Evolutionary conservation across 2,329 filamentous ascomycete species (phyloP).

Genomic region (Colletotrichum liaoningense): DNA sequence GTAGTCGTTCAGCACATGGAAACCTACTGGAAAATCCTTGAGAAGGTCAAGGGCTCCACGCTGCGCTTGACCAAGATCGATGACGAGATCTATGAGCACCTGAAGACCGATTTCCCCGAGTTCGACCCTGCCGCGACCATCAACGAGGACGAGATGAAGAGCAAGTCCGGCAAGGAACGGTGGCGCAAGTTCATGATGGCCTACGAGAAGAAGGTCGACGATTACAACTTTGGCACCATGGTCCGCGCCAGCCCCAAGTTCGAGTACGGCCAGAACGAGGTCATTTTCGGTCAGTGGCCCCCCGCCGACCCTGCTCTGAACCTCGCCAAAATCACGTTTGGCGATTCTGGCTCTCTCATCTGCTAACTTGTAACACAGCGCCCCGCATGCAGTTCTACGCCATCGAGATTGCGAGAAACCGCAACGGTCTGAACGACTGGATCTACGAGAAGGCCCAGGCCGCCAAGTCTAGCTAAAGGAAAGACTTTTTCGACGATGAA

Average conservation of each 20-base stretch:
- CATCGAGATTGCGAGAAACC: slow-evolving; percentile 76
- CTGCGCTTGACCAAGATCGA: slow-evolving; percentile 94
- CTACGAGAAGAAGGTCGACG: slow-evolving; percentile 95
- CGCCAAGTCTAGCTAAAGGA: slow-evolving; percentile 53
- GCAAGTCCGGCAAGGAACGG: slow-evolving; percentile 90
- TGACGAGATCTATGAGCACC: slow-evolving; percentile 92
- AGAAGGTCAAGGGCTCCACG: slow-evolving; percentile 88
- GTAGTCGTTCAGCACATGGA: slow-evolving; percentile 91
- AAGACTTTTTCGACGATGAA: too few species aligned
- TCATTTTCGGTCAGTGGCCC: slow-evolving; percentile 81
- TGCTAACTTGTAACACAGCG: slow-evolving; percentile 47
- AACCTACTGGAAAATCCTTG: slow-evolving; percentile 96
- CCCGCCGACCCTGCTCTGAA: neutral
- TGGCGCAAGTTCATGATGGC: slow-evolving; percentile 95
- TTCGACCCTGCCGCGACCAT: slow-evolving; percentile 86
- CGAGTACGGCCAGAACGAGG: slow-evolving; percentile 90
- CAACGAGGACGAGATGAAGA: slow-evolving; percentile 97
- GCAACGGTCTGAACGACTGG: slow-evolving; percentile 94
- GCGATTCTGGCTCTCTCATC: neutral
- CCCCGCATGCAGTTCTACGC: slow-evolving; percentile 70
- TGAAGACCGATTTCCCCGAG: slow-evolving; percentile 89
- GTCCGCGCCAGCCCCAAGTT: slow-evolving; percentile 80
- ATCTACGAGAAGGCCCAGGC: slow-evolving; percentile 86
- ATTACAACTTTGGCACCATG: slow-evolving; percentile 99
- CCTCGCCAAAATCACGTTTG: neutral